These are phyloP conservation scores for Puccinia novopanici DNA, from an alignment of 1,284 basidiomycete species.

Conservation along the genomic window DNA sequence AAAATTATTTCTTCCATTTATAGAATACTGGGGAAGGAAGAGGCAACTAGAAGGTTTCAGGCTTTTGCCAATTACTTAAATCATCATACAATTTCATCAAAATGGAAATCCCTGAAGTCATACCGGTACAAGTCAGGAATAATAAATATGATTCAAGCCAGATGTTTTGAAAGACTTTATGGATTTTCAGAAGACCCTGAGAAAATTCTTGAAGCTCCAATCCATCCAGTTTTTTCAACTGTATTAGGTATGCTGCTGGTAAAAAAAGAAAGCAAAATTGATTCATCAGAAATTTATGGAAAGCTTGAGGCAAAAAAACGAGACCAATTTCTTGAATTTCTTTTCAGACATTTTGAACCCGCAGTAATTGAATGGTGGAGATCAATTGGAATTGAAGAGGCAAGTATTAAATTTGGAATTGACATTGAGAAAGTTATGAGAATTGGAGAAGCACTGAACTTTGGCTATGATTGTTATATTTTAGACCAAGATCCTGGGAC, in stretches of 20 bases:
- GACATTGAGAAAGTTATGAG: neutral
- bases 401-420: neutral
- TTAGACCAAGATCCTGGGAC: neutral
- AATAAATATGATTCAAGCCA: too few relatives aligned
- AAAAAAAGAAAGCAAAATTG: neutral
- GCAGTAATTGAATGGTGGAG: neutral
- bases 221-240: neutral
- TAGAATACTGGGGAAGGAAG: slow-evolving; percentile 3
- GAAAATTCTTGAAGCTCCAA: neutral
- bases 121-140: neutral
- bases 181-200: neutral
- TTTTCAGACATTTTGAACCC: too few relatives aligned
- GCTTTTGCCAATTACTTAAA: neutral
- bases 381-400: neutral
- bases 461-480: neutral
- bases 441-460: neutral
- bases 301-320: neutral
- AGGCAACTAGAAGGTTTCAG: neutral
- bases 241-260: neutral
- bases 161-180: neutral
- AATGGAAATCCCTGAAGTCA: neutral
- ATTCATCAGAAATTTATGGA: neutral
- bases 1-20: neutral
- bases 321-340: neutral
- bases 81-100: neutral